Conservation (phyloP, 441 rosid species). For the Iberis amara region DNA sequence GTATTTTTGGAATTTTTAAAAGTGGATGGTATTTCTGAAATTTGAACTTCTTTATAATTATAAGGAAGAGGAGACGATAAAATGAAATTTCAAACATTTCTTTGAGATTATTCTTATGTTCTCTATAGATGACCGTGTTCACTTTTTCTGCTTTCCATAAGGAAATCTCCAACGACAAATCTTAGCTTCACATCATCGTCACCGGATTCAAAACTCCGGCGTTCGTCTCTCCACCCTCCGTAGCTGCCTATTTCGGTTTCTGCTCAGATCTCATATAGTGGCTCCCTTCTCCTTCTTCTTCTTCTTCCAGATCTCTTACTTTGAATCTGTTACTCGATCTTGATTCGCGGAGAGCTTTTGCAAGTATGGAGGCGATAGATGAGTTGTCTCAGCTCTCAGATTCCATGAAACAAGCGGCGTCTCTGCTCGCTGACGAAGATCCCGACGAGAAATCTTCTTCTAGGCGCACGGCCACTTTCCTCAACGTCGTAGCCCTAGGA, state of each 20-base stretch:
- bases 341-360: conserved; percentile 2
- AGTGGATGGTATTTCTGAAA: too few species aligned
- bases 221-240: background rate
- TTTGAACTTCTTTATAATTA: too few species aligned
- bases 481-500: conserved; percentile 71
- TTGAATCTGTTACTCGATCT: conserved; percentile 14
- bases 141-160: too few species aligned
- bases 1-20: too few species aligned
- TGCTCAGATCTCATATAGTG: conserved; percentile 25
- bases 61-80: too few species aligned
- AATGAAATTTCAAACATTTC: too few species aligned
- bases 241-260: background rate
- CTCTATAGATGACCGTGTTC: too few species aligned
- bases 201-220: background rate
- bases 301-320: conserved; percentile 29
- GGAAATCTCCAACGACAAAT: background rate
- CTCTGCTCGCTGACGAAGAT: conserved; percentile 77
- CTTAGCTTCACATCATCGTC: conserved; percentile 15
- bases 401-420: conserved; percentile 66
- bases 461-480: conserved; percentile 48
- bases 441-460: conserved; percentile 53
- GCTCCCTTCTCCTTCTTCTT: conserved; percentile 13
- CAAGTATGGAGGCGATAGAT: conserved; percentile 69
- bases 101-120: too few species aligned
- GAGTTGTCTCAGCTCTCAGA: conserved; percentile 60